Evolutionary conservation across 495 filamentous ascomycete genomes (phyloP).

Genomic region (Tuber umbilicatum): DNA sequence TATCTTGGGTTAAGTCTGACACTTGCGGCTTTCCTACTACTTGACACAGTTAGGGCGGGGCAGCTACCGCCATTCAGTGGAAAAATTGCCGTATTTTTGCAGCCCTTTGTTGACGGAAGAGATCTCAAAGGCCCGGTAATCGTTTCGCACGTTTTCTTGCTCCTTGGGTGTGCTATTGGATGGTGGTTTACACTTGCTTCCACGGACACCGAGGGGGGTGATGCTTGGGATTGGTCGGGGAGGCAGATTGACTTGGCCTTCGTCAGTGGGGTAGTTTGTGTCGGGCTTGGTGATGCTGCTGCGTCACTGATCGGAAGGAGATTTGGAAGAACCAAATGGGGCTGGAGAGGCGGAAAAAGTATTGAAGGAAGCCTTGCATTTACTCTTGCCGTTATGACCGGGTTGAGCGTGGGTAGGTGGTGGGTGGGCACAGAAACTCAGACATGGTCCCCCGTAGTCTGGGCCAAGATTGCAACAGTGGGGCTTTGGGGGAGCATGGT

Average conservation of each 20-base stretch:
- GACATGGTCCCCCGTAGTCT: constrained; percentile 46
- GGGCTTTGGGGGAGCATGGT: constrained; percentile 79
- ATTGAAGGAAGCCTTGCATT: constrained; percentile 88
- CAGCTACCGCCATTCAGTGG: constrained; percentile 83
- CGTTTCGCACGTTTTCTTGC: constrained; percentile 87
- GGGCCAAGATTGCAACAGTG: constrained; percentile 59
- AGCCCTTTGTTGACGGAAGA: constrained; percentile 88
- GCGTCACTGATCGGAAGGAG: constrained; percentile 88
- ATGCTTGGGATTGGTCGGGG: constrained; percentile 32
- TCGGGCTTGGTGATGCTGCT: constrained; percentile 90
- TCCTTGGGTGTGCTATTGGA: constrained; percentile 92
- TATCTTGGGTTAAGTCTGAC: constrained; percentile 68
- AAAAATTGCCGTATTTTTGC: constrained; percentile 74
- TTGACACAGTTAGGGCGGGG: constrained; percentile 81
- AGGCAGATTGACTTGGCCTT: constrained; percentile 61
- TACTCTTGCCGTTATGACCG: constrained; percentile 65
- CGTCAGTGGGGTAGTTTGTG: constrained; percentile 84
- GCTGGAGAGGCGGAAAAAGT: constrained; percentile 94
- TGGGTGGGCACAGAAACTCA: constrained; percentile 57
- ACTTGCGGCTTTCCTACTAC: constrained; percentile 72
- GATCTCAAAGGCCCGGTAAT: constrained; percentile 92
- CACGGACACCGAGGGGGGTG: constrained; percentile 51
- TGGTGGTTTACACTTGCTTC: constrained; percentile 76
- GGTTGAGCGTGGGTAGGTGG: constrained; percentile 60
- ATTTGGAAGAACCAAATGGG: constrained; percentile 82